Evolutionary conservation across 371 early-diverging fungal genomes (phyloP).

Genomic region (Conidiobolus incongruus): DNA sequence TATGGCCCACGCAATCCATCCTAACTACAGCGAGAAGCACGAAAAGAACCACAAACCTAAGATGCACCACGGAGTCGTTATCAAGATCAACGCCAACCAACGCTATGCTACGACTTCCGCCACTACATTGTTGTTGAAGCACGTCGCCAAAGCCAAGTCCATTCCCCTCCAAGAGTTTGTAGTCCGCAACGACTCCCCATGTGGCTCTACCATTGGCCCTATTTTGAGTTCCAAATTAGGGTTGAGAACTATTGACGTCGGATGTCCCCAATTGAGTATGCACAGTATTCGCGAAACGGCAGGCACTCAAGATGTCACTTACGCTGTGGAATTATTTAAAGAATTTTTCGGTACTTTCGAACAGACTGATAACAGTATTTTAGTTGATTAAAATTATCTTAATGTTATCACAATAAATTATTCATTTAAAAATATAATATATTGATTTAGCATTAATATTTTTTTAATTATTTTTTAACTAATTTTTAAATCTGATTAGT

Average conservation of each 20-base stretch:
- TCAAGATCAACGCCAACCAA: conserved; percentile 91
- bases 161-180: conserved; percentile 90
- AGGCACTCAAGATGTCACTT: conserved; percentile 69
- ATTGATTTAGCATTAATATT: too few relatives aligned
- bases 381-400: too few relatives aligned
- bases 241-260: conserved; percentile 88
- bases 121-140: conserved; percentile 57
- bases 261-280: conserved; percentile 89
- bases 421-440: too few relatives aligned
- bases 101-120: conserved; percentile 87
- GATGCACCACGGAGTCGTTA: conserved; percentile 86
- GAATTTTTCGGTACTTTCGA: too few relatives aligned
- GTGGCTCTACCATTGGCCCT: conserved; percentile 93
- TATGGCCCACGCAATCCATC: conserved; percentile 86
- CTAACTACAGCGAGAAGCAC: conserved; percentile 71
- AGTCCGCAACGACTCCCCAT: conserved; percentile 81
- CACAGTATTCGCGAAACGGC: conserved; percentile 90
- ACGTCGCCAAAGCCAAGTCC: conserved; percentile 41
- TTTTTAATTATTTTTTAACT: too few relatives aligned
- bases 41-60: conserved; percentile 78
- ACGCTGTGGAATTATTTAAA: conserved; percentile 61
- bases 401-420: too few relatives aligned
- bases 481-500: too few relatives aligned
- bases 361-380: too few relatives aligned
- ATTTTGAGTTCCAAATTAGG: conserved; percentile 86